Evolutionary conservation across 805 yeast species (phyloP).

Genomic region (Candida parachauliodes): DNA sequence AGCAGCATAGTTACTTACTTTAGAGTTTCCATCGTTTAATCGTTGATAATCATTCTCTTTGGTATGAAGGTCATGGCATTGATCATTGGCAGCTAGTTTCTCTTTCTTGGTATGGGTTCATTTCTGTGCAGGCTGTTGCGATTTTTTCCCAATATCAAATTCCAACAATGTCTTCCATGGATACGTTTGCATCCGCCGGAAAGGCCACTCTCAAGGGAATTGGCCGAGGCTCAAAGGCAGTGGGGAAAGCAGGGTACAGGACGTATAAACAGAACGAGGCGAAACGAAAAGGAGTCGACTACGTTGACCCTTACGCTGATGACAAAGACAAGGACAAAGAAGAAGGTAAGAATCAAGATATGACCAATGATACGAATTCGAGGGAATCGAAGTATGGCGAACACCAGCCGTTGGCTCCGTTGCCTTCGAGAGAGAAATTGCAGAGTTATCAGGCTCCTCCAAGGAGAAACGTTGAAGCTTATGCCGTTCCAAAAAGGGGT

Average conservation of each 20-base stretch:
- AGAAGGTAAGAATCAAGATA: neutral
- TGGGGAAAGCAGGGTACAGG: slow-evolving; percentile 47
- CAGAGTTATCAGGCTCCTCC: slow-evolving; percentile 30
- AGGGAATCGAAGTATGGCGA: slow-evolving; percentile 1
- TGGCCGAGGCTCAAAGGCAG: slow-evolving; percentile 47
- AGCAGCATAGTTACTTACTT: no score
- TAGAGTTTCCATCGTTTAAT: no score
- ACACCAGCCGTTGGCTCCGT: slow-evolving; percentile 6
- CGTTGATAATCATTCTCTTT: no score
- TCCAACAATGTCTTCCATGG: slow-evolving; percentile 16
- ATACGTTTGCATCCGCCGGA: slow-evolving; percentile 47
- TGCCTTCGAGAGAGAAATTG: slow-evolving; percentile 18
- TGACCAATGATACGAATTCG: neutral
- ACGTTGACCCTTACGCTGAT: slow-evolving; percentile 6
- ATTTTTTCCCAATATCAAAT: neutral
- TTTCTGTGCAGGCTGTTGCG: no score
- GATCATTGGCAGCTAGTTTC: no score
- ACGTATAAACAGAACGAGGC: slow-evolving; percentile 46
- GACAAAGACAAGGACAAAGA: slow-evolving; percentile 2
- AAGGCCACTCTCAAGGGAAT: slow-evolving; percentile 47
- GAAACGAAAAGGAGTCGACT: slow-evolving; percentile 18
- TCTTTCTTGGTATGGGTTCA: no score
- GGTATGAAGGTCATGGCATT: no score
- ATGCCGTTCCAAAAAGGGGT: slow-evolving; percentile 19
- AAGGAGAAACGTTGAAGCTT: slow-evolving; percentile 25